Evolutionary conservation across 805 yeast genomes (phyloP).

Genomic region (Brettanomyces anomalus): DNA sequence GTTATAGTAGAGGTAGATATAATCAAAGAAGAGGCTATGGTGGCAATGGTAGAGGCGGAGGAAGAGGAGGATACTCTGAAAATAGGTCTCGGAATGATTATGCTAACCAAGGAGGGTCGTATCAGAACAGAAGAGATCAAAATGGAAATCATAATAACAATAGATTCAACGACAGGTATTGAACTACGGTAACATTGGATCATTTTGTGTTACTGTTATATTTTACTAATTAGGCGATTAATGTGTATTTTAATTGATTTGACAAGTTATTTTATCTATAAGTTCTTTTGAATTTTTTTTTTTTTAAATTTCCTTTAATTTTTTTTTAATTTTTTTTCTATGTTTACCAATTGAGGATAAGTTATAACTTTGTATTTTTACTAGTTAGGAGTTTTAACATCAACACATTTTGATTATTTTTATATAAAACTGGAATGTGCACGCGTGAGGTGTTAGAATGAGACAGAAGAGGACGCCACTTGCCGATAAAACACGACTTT

Average conservation of each 20-base stretch:
- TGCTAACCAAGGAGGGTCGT: slow-evolving; percentile 1
- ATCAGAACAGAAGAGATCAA: neutral
- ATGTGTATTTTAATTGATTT: no score
- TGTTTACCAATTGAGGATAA: neutral
- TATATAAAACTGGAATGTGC: no score
- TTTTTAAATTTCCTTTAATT: neutral
- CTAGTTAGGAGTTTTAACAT: no score
- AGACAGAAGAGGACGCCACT: neutral
- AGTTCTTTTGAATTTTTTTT: neutral
- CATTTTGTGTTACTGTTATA: no score
- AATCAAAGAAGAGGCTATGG: slow-evolving; percentile 4
- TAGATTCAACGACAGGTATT: neutral
- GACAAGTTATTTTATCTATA: neutral
- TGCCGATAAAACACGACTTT: slow-evolving; percentile 2
- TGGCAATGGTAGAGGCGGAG: slow-evolving; percentile 2
- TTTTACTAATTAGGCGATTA: no score
- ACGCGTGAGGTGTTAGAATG: neutral
- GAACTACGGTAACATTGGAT: no score
- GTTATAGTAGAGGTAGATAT: slow-evolving; percentile 5
- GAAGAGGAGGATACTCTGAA: slow-evolving; percentile 2
- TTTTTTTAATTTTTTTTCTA: neutral
- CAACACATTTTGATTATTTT: no score
- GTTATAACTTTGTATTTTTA: neutral
- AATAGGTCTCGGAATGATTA: neutral
- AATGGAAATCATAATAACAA: neutral